phyloP scores from a whole-genome alignment of 1,284 basidiomycete species.

The Takashimella tepidaria region DNA sequence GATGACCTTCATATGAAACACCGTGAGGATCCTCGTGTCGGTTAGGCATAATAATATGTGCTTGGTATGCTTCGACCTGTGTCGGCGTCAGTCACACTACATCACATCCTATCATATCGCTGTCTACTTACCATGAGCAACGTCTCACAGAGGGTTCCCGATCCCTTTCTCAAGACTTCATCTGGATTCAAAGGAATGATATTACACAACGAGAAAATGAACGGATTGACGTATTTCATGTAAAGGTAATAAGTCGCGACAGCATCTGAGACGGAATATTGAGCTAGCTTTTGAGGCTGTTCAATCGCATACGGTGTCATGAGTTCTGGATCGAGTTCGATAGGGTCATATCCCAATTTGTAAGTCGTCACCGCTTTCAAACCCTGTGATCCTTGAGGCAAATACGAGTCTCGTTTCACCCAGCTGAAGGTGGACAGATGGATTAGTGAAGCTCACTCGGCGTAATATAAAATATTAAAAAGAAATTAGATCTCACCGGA shows the following conservation, averaged over 20 bases:
- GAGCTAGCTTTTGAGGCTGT: slow-evolving; percentile 88
- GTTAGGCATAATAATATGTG: slow-evolving; percentile 95
- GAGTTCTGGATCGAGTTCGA: slow-evolving; percentile 95
- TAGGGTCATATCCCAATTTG: slow-evolving; percentile 95
- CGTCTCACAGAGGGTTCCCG: slow-evolving; percentile 94
- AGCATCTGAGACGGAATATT: slow-evolving; percentile 99
- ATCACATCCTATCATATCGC: not conserved
- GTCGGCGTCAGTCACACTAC: slow-evolving; percentile 13
- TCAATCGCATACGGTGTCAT: slow-evolving; percentile 99
- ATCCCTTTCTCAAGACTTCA: slow-evolving; percentile 93
- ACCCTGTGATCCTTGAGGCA: slow-evolving; percentile 97
- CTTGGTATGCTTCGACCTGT: slow-evolving; percentile 91
- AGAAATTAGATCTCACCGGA: slow-evolving; percentile 56
- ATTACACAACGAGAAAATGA: slow-evolving; percentile 99
- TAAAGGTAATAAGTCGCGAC: slow-evolving; percentile 99
- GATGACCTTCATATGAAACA: slow-evolving; percentile 90
- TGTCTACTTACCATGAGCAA: slow-evolving; percentile 77
- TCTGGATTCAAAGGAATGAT: slow-evolving; percentile 97
- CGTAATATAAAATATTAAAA: not conserved
- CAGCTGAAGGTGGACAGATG: slow-evolving; percentile 51
- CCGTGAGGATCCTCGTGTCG: slow-evolving; percentile 89
- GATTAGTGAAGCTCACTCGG: slow-evolving; percentile 4
- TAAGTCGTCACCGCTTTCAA: slow-evolving; percentile 96
- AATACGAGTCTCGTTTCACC: slow-evolving; percentile 99
- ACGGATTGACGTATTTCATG: slow-evolving; percentile 99